A percentile compares a stretch with the other conserved stretches of the same genome.
phyloP scores from a whole-genome alignment of 1,284 basidiomycete species.

The Ceratobasidium sp. region DNA sequence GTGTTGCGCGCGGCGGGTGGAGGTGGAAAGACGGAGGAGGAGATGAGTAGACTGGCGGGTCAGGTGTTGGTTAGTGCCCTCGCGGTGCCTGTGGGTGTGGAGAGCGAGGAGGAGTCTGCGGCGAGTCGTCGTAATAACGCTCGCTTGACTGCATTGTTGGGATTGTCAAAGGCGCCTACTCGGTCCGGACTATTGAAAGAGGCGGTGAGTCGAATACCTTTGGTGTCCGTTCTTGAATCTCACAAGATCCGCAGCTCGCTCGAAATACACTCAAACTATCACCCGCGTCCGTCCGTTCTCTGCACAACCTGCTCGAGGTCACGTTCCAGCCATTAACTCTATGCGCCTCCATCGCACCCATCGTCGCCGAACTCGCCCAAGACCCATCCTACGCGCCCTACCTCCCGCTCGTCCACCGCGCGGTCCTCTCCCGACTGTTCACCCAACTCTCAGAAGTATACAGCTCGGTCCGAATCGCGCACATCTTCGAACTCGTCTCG shows the following conservation, averaged over 20 bases:
- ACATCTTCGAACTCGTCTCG: constrained; percentile 81
- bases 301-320: constrained; percentile 94
- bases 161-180: constrained; percentile 88
- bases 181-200: constrained; percentile 88
- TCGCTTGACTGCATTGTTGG: constrained; percentile 88
- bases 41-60: constrained; percentile 86
- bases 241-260: constrained; percentile 68
- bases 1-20: constrained; percentile 76
- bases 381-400: constrained; percentile 77
- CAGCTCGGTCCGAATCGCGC: constrained; percentile 85
- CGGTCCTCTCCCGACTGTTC: constrained; percentile 94
- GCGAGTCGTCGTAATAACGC: constrained; percentile 83
- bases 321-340: constrained; percentile 96
- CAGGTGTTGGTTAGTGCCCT: constrained; percentile 95
- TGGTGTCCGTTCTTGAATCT: constrained; percentile 42
- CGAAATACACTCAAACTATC: constrained; percentile 90
- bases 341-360: constrained; percentile 85
- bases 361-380: constrained; percentile 77
- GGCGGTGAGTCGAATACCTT: constrained; percentile 70
- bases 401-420: constrained; percentile 91
- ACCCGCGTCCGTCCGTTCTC: constrained; percentile 78
- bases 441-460: constrained; percentile 96
- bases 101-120: constrained; percentile 72
- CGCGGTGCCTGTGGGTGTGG: constrained; percentile 89
- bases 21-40: constrained; percentile 75